phyloP scores from a whole-genome alignment of 2,329 filamentous ascomycete species.

The Sporothrix phasma region DNA sequence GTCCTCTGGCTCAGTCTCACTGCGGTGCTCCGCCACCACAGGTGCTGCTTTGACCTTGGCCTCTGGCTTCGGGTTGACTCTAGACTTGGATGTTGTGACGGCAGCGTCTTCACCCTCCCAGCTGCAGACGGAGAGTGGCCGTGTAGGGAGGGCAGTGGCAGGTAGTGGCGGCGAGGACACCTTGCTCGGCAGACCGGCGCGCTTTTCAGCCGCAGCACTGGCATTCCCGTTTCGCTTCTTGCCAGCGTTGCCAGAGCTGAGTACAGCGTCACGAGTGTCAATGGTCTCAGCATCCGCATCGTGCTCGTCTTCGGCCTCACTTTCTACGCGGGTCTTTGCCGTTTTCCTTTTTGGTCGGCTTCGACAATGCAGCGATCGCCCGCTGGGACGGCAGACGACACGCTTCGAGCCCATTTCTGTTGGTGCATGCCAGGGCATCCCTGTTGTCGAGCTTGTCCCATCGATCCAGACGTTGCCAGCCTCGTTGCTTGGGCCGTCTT shows the following conservation, averaged over 20 bases:
- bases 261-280: not conserved
- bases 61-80: not conserved
- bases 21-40: not conserved
- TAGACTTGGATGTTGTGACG: not conserved
- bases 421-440: too few species aligned
- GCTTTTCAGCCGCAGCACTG: not conserved
- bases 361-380: not conserved
- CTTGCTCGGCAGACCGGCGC: not conserved
- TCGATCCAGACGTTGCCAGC: not conserved
- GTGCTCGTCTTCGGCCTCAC: not conserved
- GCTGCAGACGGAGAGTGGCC: not conserved
- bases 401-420: not conserved
- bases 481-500: not conserved
- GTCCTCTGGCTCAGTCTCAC: not conserved
- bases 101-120: not conserved
- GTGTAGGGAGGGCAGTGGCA: not conserved
- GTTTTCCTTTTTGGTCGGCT: not conserved
- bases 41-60: not conserved
- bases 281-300: conserved; percentile 5
- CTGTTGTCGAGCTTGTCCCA: too few species aligned
- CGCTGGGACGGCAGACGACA: not conserved
- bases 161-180: not conserved
- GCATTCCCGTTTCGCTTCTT: conserved; percentile 1
- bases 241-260: not conserved
- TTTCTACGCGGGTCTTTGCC: not conserved